Base-by-base conservation (phyloP, 192 early-diverging fungal species). In the Glomus cerebriforme region DNA sequence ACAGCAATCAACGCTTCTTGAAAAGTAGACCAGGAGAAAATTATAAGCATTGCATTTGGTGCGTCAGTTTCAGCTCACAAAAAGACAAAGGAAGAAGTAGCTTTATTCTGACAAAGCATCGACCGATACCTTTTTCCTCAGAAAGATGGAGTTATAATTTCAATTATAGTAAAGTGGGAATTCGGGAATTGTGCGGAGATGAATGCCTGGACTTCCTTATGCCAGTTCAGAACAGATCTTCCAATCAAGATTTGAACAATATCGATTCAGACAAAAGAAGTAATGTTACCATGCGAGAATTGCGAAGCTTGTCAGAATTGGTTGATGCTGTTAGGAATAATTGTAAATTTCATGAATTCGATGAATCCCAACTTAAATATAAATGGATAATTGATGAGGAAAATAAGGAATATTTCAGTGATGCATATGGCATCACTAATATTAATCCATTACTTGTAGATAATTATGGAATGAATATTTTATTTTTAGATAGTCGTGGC, bases 231-330 rank as follows among this genome's bases (percentile, higher is more conserved):
- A 27, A 3, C 59, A 27, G 59, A 62, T 62, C 59, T 62, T 62
- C 59, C 59, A 37, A 62, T 62, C 59, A 62, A 6, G 26, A 24
- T 12, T 62, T 12, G 7, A 22, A 62, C 59, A 62, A 62, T 62
- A 62, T 62, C 59, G 26, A 27, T 62, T 22, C 59, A 8, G 59
- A 7, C 1, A 62, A 27, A 22, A 62, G 26, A 0, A 62, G 59
- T 62, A 27, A 62, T 24, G 7, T 4, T 27, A 35, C 67, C 34
- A 69, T 69, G 34, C 67, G 1, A 7, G 24, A 69, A 69, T 35
- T 69, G 67, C 67, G n/a, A n/a, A n/a, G n/a, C n/a, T n/a, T n/a
- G n/a, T n/a, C 60, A 7, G 60, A 63, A 27, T 26, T 69, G 67
- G 17, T 69, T 12, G 67, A 69, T 10, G 15, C 27, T 34, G 17